Evolutionary conservation across 2,329 filamentous ascomycete genomes (phyloP), one percentile per base, ranked within the genome.

Genomic region (Geosmithia morbida): DNA sequence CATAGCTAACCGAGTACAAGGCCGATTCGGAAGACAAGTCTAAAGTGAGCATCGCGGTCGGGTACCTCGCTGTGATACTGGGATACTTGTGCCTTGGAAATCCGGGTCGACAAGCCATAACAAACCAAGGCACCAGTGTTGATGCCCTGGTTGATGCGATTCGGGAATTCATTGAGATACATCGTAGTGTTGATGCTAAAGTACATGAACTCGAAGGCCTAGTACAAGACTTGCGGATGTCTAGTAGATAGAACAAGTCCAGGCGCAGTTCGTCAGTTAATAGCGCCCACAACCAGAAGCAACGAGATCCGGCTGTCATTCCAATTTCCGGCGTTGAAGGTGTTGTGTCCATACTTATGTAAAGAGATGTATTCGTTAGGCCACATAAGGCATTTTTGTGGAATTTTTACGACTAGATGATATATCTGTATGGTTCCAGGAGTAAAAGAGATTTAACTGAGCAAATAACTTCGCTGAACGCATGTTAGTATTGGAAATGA

Each of bases 31-130:
- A 81, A 48, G 77, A 87, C 57, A 86, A 89, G 58, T 82, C 81
- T 22, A 81, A 85, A 50, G 74, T 84, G 46, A 87, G 89, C 54
- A 87, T 97, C 26, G 82, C 85, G 1, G 80, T 90, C 60, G 89
- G 87, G 16, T 96, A 95, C 60, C 71, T 96, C 20, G 81, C 87
- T 1, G 81, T 96, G 14, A 70, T 95, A 6, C 71, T 97, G 2
- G 87, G 87, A 17, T 92, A 88, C 53, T 67, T 96, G 20, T 88
- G 81, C 54, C 69, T 92, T 26, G 63, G 69, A 45, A 55, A 61
- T 11, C 63, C 67, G 3, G 66, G 70, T 7, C 64, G 69, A 43
- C 60, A 64, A 44, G 65, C 64, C 22, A 65, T 79, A 37, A 60
- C 63, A 45, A 68, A 69, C 42, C 61, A 65, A 8, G 65, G 65